Percentiles rank a stretch among this genome's conserved stretches.
These are phyloP conservation scores for Ceratobasidium sp. DNA, from an alignment of 1,284 basidiomycete species.

Conservation along the genomic window DNA sequence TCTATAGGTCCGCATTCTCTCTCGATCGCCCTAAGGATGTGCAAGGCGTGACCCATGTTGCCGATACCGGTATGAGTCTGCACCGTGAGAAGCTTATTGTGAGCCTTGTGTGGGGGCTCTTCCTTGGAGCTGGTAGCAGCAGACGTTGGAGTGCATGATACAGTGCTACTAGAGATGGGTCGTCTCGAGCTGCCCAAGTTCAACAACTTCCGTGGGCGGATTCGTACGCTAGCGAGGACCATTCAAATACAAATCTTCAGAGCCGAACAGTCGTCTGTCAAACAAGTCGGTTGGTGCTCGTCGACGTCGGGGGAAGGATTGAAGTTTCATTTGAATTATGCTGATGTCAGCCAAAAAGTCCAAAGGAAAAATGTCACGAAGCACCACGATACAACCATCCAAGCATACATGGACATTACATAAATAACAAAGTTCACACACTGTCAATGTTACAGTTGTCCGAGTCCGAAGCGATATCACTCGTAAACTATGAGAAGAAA, in stretches of 20 bases:
- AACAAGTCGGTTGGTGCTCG: background rate
- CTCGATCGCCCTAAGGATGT: constrained; percentile 37
- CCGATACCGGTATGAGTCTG: constrained; percentile 37
- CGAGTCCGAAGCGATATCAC: background rate
- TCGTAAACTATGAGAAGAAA: background rate
- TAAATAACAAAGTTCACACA: background rate
- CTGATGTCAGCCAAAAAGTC: constrained; percentile 12
- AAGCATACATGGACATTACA: constrained; percentile 3
- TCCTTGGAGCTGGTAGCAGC: background rate
- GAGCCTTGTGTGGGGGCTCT: background rate
- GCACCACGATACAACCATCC: background rate
- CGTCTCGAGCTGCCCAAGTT: background rate
- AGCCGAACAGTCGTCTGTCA: no score
- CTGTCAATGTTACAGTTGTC: background rate
- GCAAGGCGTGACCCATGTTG: constrained; percentile 28
- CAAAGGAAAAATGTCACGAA: background rate
- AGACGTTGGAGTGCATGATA: background rate
- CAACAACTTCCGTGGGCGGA: background rate
- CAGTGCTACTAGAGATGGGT: background rate
- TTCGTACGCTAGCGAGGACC: background rate
- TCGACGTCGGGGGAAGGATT: background rate
- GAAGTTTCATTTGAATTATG: constrained; percentile 14
- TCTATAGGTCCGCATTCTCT: constrained; percentile 32
- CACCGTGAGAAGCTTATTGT: constrained; percentile 9
- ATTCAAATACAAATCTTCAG: background rate